A percentile compares a stretch with the other conserved stretches of the same genome.
Evolutionary conservation across 2,329 filamentous ascomycete genomes (phyloP).

Genomic region (Monosporascus ibericus): DNA sequence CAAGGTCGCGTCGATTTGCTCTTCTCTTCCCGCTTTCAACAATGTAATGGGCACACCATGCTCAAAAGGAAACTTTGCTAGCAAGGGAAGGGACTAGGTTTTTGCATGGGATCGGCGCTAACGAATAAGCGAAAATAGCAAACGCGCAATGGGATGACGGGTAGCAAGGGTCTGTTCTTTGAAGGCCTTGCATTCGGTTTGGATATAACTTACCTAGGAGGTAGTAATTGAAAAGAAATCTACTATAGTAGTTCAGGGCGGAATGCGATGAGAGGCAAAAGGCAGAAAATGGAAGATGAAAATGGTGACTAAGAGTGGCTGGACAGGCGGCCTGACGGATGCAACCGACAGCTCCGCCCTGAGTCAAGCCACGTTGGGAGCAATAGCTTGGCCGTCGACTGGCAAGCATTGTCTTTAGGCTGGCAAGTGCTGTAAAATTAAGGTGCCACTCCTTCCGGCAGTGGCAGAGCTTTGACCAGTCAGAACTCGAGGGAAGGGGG

Average conservation of each 20-base stretch:
- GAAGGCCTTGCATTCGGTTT: too few relatives aligned
- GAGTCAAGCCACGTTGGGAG: neutral
- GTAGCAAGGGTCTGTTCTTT: too few relatives aligned
- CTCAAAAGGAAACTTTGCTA: neutral
- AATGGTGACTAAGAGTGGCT: neutral
- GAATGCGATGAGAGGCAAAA: too few relatives aligned
- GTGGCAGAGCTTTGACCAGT: conserved; percentile 1
- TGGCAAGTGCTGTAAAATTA: neutral
- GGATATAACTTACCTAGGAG: too few relatives aligned
- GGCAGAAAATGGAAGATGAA: too few relatives aligned
- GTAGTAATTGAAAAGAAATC: too few relatives aligned
- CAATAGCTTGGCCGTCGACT: neutral
- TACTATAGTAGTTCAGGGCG: too few relatives aligned
- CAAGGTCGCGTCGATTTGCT: too few relatives aligned
- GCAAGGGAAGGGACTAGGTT: neutral
- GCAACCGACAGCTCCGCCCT: neutral
- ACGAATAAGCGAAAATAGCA: neutral
- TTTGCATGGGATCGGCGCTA: neutral
- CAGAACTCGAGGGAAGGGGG: neutral
- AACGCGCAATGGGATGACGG: neutral
- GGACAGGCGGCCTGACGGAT: neutral
- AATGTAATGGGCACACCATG: neutral
- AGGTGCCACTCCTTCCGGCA: neutral
- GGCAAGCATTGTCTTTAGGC: neutral
- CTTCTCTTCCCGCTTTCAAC: too few relatives aligned